Evolutionary conservation across 2,329 filamentous ascomycete species (phyloP).

Genomic region (Fusarium sp.): DNA sequence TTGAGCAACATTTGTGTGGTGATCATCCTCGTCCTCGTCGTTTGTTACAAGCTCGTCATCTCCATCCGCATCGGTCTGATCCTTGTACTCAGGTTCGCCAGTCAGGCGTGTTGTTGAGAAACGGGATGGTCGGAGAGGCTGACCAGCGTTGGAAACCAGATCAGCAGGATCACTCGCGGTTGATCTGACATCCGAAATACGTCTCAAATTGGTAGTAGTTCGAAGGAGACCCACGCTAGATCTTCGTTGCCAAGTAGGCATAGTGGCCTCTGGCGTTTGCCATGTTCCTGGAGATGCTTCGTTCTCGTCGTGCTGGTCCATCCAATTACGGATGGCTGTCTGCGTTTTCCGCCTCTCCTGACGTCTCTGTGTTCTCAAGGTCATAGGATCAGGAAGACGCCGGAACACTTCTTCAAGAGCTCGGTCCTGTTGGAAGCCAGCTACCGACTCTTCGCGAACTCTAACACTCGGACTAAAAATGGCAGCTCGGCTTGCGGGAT

Average conservation of each 20-base stretch:
- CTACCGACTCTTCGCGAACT: slow-evolving; percentile 85
- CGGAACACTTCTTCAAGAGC: slow-evolving; percentile 93
- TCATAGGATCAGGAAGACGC: slow-evolving; percentile 73
- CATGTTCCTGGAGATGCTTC: slow-evolving; percentile 62
- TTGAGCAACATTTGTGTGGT: slow-evolving; percentile 58
- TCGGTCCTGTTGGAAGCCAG: slow-evolving; percentile 88
- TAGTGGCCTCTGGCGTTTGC: slow-evolving; percentile 61
- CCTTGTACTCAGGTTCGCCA: slow-evolving; percentile 58
- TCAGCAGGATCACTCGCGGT: slow-evolving; percentile 74
- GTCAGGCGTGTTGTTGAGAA: slow-evolving; percentile 57
- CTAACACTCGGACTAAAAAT: slow-evolving; percentile 80
- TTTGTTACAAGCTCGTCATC: slow-evolving; percentile 91
- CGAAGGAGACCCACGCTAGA: slow-evolving; percentile 65
- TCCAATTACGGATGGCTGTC: slow-evolving; percentile 89
- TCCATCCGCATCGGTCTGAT: slow-evolving; percentile 84
- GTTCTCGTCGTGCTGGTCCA: slow-evolving; percentile 75
- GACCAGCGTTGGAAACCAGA: slow-evolving; percentile 66
- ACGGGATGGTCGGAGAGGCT: slow-evolving; percentile 42
- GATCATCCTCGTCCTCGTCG: slow-evolving; percentile 75
- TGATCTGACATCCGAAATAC: slow-evolving; percentile 69
- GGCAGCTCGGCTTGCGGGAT: slow-evolving; percentile 66
- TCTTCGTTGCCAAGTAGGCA: slow-evolving; percentile 63
- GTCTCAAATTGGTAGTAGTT: slow-evolving; percentile 60
- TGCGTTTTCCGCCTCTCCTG: slow-evolving; percentile 79
- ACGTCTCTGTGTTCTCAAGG: slow-evolving; percentile 69